phyloP scores from a whole-genome alignment of 164 flowering plant genomes.

The Magnolia kwangsiensis region DNA sequence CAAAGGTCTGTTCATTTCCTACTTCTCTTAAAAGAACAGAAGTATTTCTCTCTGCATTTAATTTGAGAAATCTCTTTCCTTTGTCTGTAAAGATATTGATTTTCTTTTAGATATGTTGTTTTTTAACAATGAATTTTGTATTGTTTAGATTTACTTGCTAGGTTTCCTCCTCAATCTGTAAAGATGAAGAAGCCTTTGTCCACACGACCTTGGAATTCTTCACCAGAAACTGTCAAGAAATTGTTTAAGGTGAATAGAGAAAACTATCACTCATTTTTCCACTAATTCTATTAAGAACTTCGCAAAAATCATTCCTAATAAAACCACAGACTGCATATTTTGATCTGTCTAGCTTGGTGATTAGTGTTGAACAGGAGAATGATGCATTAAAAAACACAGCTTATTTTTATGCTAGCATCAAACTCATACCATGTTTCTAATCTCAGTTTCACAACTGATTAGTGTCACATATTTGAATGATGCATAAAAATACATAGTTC shows the following conservation, averaged over 20 bases:
- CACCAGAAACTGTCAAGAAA: constrained; percentile 69
- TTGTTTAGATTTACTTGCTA: constrained; percentile 66
- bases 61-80: neutral
- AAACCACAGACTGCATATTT: neutral
- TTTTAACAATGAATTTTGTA: constrained; percentile 16
- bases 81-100: neutral
- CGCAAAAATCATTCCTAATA: neutral
- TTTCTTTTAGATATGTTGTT: neutral
- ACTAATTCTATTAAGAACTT: neutral
- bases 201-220: constrained; percentile 81
- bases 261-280: neutral
- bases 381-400: neutral
- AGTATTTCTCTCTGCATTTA: neutral
- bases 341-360: neutral
- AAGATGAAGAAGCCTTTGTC: constrained; percentile 78
- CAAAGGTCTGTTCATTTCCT: constrained; percentile 50
- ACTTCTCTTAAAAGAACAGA: neutral
- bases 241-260: constrained; percentile 71
- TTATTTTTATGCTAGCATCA: neutral
- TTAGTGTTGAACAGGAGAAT: neutral
- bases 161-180: constrained; percentile 83
- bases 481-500: neutral
- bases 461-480: too few species aligned
- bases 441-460: too few species aligned
- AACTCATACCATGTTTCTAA: neutral